Evolutionary conservation across 495 filamentous ascomycete species (phyloP).

Genomic region (Talaromyces stipitatus): DNA sequence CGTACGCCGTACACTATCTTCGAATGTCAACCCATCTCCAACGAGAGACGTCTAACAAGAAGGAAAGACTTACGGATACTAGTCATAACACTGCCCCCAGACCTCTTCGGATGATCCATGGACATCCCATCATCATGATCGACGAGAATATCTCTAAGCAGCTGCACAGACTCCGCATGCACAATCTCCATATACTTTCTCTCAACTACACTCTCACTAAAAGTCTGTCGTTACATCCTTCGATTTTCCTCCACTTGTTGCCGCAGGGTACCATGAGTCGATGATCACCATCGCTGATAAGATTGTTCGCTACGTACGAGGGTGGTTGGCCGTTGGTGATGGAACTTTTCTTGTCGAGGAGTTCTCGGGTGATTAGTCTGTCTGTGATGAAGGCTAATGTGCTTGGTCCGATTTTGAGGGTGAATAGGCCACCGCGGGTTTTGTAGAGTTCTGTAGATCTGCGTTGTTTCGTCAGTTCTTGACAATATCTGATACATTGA

Average conservation of each 20-base stretch:
- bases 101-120: constrained; percentile 38
- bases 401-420: constrained; percentile 29
- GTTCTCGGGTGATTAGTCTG: constrained; percentile 26
- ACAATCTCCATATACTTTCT: constrained; percentile 29
- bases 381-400: constrained; percentile 33
- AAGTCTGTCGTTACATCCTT: constrained; percentile 33
- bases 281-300: constrained; percentile 39
- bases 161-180: constrained; percentile 39
- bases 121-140: constrained; percentile 26
- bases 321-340: constrained; percentile 38
- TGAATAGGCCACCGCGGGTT: constrained; percentile 36
- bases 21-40: neutral
- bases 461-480: neutral
- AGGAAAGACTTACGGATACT: constrained; percentile 13
- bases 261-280: constrained; percentile 40
- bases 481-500: neutral
- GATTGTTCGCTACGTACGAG: constrained; percentile 33
- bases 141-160: constrained; percentile 33
- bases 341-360: constrained; percentile 35
- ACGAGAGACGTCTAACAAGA: no score
- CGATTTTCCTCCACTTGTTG: constrained; percentile 29
- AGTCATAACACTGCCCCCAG: constrained; percentile 36
- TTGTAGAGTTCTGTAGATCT: constrained; percentile 39
- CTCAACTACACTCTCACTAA: constrained; percentile 30
- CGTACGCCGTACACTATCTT: constrained; percentile 13